phyloP scores from a whole-genome alignment of 306 rosid genomes.

The Trifolium pratense region DNA sequence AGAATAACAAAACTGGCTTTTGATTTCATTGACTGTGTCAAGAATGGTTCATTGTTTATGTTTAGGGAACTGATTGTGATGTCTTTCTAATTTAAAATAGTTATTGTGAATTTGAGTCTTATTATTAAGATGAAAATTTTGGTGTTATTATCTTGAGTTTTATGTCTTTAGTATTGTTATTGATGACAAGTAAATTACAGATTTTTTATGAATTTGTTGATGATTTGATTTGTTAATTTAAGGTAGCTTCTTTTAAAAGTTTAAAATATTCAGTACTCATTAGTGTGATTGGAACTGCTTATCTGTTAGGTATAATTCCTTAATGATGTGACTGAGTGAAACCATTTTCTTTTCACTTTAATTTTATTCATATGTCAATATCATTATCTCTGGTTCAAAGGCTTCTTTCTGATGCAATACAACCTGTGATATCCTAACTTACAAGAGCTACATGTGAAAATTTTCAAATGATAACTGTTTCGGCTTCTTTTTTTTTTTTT shows the following conservation, averaged over 20 bases:
- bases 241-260: background rate
- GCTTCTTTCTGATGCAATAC: conserved; percentile 39
- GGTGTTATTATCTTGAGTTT: background rate
- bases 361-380: conserved; percentile 26
- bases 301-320: conserved; percentile 43
- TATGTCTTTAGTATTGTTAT: conserved; percentile 1
- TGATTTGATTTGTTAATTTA: conserved; percentile 20
- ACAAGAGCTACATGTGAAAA: conserved; percentile 24
- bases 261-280: conserved; percentile 4
- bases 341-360: conserved; percentile 10
- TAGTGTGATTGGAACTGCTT: conserved; percentile 36
- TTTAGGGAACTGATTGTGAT: background rate
- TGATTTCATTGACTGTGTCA: conserved; percentile 6
- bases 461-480: conserved; percentile 21
- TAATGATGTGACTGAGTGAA: conserved; percentile 38
- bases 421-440: conserved; percentile 39
- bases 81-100: conserved; percentile 2
- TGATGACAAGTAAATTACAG: conserved; percentile 5
- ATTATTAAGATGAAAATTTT: conserved; percentile 12
- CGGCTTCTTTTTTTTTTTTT: too few relatives aligned
- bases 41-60: conserved; percentile 25
- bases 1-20: conserved; percentile 1
- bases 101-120: conserved; percentile 33
- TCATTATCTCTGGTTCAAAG: conserved; percentile 16
- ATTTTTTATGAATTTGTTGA: conserved; percentile 15